Evolutionary conservation across 2,329 filamentous ascomycete species (phyloP).

Genomic region (Xylariaceae sp.): DNA sequence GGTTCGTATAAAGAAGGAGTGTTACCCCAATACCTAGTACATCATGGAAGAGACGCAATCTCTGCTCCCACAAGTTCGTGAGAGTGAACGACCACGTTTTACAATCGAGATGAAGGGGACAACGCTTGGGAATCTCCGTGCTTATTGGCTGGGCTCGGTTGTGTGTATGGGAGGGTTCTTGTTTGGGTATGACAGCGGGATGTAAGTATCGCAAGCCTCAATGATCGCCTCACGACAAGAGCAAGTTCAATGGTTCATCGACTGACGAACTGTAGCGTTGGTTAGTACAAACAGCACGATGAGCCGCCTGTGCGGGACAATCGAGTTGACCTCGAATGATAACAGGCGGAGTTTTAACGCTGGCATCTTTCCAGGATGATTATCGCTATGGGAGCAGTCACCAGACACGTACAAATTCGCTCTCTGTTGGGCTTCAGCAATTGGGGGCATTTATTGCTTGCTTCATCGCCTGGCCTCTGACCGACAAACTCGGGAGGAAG

Average conservation of each 20-base stretch:
- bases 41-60: slow-evolving; percentile 23
- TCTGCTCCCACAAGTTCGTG: slow-evolving; percentile 15
- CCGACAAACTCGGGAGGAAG: slow-evolving; percentile 35
- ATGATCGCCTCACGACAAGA: no score
- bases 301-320: not conserved
- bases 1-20: slow-evolving; percentile 3
- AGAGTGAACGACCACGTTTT: slow-evolving; percentile 2
- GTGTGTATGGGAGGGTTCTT: slow-evolving; percentile 55
- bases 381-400: slow-evolving; percentile 30
- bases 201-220: slow-evolving; percentile 30
- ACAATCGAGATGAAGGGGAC: slow-evolving; percentile 30
- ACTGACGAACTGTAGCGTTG: slow-evolving; percentile 29
- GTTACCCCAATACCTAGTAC: not conserved
- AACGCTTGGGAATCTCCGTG: slow-evolving; percentile 44
- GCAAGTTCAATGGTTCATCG: slow-evolving; percentile 5
- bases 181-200: slow-evolving; percentile 49
- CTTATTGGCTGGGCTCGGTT: slow-evolving; percentile 54
- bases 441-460: slow-evolving; percentile 39
- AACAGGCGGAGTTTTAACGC: slow-evolving; percentile 38
- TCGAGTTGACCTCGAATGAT: slow-evolving; percentile 7
- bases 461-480: slow-evolving; percentile 38
- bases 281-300: slow-evolving; percentile 16
- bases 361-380: slow-evolving; percentile 35
- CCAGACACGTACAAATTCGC: slow-evolving; percentile 34
- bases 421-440: slow-evolving; percentile 38